phyloP scores from a whole-genome alignment of 768 basidiomycete genomes.

The Leccinellum albellum region DNA sequence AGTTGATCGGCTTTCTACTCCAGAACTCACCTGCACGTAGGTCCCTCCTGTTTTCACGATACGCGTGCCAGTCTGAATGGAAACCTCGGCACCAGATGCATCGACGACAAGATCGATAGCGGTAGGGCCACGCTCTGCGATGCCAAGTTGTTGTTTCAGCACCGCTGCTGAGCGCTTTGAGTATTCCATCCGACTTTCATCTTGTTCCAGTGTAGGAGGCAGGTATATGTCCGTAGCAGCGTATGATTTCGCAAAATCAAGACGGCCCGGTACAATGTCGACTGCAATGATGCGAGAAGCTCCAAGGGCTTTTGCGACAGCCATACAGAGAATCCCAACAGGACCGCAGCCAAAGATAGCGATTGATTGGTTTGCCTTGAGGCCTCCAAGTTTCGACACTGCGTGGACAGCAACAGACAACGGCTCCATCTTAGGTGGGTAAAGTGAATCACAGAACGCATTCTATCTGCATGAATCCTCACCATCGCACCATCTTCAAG shows the following conservation, averaged over 20 bases:
- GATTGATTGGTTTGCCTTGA: slow-evolving; percentile 73
- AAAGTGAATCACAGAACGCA: not conserved
- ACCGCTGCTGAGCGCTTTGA: slow-evolving; percentile 66
- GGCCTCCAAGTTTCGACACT: slow-evolving; percentile 67
- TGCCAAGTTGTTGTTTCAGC: slow-evolving; percentile 61
- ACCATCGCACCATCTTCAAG: slow-evolving; percentile 97
- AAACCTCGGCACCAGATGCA: slow-evolving; percentile 89
- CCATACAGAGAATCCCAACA: slow-evolving; percentile 86
- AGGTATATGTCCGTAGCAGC: slow-evolving; percentile 75
- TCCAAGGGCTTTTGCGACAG: slow-evolving; percentile 91
- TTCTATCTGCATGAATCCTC: slow-evolving; percentile 6
- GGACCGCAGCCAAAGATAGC: slow-evolving; percentile 89
- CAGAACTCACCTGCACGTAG: slow-evolving; percentile 52
- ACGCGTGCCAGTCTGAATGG: slow-evolving; percentile 81
- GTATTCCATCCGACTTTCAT: slow-evolving; percentile 67
- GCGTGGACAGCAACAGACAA: slow-evolving; percentile 91
- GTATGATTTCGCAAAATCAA: slow-evolving; percentile 83
- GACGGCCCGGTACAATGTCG: slow-evolving; percentile 70
- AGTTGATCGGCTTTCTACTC: slow-evolving; percentile 2
- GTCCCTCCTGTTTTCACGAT: slow-evolving; percentile 75
- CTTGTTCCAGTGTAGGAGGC: slow-evolving; percentile 55
- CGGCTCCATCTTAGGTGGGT: slow-evolving; percentile 73
- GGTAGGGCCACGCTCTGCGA: slow-evolving; percentile 65
- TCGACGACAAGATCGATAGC: slow-evolving; percentile 87
- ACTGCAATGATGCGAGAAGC: slow-evolving; percentile 82